Evolutionary conservation across 805 yeast genomes (phyloP).

Genomic region (Suhomyces vadensis): DNA sequence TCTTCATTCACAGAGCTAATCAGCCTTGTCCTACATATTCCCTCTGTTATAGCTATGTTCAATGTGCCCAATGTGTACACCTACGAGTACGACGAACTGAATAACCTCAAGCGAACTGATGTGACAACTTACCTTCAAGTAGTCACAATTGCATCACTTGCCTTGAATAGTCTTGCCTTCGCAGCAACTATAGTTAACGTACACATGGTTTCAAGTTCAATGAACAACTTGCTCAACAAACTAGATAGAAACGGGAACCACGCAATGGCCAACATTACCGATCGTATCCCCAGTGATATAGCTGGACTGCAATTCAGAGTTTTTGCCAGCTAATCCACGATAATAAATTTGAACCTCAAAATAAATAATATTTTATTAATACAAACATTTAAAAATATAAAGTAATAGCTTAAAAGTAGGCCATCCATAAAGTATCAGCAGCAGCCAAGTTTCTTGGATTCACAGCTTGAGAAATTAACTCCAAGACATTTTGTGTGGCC

Average conservation of each 20-base stretch:
- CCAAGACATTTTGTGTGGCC: constrained; percentile 86
- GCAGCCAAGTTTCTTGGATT: constrained; percentile 91
- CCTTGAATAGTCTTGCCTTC: background rate
- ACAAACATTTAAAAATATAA: background rate
- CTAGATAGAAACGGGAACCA: background rate
- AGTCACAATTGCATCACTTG: constrained; percentile 16
- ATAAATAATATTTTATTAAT: background rate
- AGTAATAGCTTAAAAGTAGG: constrained; percentile 59
- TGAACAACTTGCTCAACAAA: background rate
- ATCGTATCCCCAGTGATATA: background rate
- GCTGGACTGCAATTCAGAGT: background rate
- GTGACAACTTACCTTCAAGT: constrained; percentile 32
- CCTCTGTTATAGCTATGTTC: constrained; percentile 21
- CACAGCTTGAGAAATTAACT: constrained; percentile 90
- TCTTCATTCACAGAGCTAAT: background rate
- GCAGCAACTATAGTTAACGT: background rate
- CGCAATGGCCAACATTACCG: background rate
- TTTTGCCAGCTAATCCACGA: too few species aligned
- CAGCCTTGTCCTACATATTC: constrained; percentile 19
- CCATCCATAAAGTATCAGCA: constrained; percentile 93
- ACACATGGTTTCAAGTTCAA: background rate
- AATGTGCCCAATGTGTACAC: constrained; percentile 25
- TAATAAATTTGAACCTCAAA: background rate
- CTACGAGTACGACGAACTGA: constrained; percentile 22
- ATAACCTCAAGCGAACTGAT: constrained; percentile 20